Conservation (phyloP, 2,329 filamentous ascomycete genomes). For the Pseudogymnoascus pannorum region DNA sequence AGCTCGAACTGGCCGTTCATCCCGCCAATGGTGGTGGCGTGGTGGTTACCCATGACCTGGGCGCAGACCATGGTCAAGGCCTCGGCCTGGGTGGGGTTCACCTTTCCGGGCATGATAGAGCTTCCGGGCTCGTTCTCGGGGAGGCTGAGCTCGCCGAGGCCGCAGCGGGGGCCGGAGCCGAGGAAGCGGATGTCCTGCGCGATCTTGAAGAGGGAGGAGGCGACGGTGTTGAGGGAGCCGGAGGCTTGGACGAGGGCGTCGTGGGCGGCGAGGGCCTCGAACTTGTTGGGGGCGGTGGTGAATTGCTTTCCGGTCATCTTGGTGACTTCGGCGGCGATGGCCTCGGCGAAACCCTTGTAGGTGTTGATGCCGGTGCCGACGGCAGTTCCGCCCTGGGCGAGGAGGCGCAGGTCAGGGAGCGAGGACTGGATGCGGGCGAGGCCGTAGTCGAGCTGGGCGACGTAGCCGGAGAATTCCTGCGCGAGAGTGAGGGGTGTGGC, state of each 20-base stretch:
- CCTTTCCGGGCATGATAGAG: slow-evolving; percentile 99
- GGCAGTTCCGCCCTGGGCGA: slow-evolving; percentile 93
- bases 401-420: slow-evolving; percentile 74
- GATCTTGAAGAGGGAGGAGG: slow-evolving; percentile 90
- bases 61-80: slow-evolving; percentile 95
- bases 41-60: slow-evolving; percentile 97
- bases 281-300: slow-evolving; percentile 97
- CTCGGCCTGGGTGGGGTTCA: slow-evolving; percentile 98
- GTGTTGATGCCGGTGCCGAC: slow-evolving; percentile 98
- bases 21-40: slow-evolving; percentile 84
- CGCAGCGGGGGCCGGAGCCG: slow-evolving; percentile 89
- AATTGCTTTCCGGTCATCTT: slow-evolving; percentile 92
- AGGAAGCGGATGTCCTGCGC: slow-evolving; percentile 97
- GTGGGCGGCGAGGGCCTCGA: slow-evolving; percentile 91
- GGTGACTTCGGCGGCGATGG: slow-evolving; percentile 80
- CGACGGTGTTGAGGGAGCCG: slow-evolving; percentile 88
- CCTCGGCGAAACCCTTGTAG: slow-evolving; percentile 90
- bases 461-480: slow-evolving; percentile 97
- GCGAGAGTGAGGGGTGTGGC: slow-evolving; percentile 91
- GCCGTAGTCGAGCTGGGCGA: slow-evolving; percentile 85
- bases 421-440: slow-evolving; percentile 78
- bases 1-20: slow-evolving; percentile 98
- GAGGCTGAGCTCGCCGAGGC: slow-evolving; percentile 84
- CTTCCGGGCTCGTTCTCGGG: slow-evolving; percentile 98
- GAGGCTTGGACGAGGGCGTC: slow-evolving; percentile 93